Conservation (phyloP, 306 rosid species). For the Vicia faba region DNA sequence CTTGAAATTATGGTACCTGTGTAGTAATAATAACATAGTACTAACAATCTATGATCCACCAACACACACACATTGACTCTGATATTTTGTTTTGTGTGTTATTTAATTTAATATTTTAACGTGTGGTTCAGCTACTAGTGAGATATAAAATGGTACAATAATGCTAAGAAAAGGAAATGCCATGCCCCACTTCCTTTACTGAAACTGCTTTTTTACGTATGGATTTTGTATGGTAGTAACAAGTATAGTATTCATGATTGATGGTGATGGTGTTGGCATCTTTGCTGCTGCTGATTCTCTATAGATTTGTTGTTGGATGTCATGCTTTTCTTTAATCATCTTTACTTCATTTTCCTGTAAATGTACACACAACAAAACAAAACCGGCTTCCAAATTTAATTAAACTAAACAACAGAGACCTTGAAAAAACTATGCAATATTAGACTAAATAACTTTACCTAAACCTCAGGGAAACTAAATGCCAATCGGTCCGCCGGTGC, state of each 20-base stretch:
- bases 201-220: constrained; percentile 64
- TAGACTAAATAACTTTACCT: constrained; percentile 35
- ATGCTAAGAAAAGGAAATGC: constrained; percentile 47
- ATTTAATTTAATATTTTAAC: constrained; percentile 43
- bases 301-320: constrained; percentile 47
- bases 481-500: constrained; percentile 85
- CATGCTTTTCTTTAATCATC: constrained; percentile 48
- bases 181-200: constrained; percentile 69
- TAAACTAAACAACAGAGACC: constrained; percentile 30
- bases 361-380: constrained; percentile 23
- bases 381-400: constrained; percentile 28
- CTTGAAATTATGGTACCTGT: constrained; percentile 49
- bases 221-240: constrained; percentile 88
- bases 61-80: constrained; percentile 9
- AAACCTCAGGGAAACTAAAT: constrained; percentile 55
- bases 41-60: constrained; percentile 43
- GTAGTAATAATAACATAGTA: constrained; percentile 11
- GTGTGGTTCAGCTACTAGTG: constrained; percentile 74
- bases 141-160: constrained; percentile 61
- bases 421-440: constrained; percentile 31
- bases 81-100: constrained; percentile 30
- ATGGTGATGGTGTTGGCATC: constrained; percentile 33
- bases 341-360: constrained; percentile 51
- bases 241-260: constrained; percentile 60
- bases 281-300: constrained; percentile 59